These are phyloP conservation scores for Fomitopsis serialis DNA, from an alignment of 768 basidiomycete species.

Conservation along the genomic window DNA sequence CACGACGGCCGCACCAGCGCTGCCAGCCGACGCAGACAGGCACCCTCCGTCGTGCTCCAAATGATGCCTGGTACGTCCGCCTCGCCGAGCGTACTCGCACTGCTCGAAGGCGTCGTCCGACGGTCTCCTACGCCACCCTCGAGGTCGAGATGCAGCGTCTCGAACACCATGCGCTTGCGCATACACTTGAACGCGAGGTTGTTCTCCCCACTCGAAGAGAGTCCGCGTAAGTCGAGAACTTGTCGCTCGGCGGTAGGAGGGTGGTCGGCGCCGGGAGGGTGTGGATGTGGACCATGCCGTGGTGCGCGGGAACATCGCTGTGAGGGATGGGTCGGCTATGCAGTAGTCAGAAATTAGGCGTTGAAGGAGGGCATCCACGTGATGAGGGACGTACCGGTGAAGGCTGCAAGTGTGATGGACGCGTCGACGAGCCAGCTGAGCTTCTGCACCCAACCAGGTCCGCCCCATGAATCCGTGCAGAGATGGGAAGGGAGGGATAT, in stretches of 20 bases:
- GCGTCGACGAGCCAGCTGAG: constrained; percentile 78
- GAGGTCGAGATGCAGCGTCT: constrained; percentile 84
- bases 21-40: no score
- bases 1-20: constrained; percentile 32
- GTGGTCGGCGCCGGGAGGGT: constrained; percentile 70
- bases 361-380: not conserved
- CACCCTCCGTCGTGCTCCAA: no score
- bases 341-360: no score
- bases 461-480: constrained; percentile 54
- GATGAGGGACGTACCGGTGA: constrained; percentile 53
- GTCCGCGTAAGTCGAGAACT: constrained; percentile 80
- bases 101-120: constrained; percentile 49
- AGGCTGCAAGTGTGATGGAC: constrained; percentile 67
- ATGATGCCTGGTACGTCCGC: constrained; percentile 4
- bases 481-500: constrained; percentile 62
- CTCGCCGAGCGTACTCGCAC: constrained; percentile 15
- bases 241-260: constrained; percentile 74
- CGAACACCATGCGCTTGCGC: constrained; percentile 80
- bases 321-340: constrained; percentile 73
- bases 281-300: constrained; percentile 79
- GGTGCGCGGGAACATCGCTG: constrained; percentile 70
- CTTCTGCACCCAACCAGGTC: constrained; percentile 68
- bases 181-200: constrained; percentile 94
- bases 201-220: constrained; percentile 80
- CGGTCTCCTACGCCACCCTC: constrained; percentile 83